phyloP scores from a whole-genome alignment of 2,329 filamentous ascomycete genomes.

The Phyllosticta citriasiana region DNA sequence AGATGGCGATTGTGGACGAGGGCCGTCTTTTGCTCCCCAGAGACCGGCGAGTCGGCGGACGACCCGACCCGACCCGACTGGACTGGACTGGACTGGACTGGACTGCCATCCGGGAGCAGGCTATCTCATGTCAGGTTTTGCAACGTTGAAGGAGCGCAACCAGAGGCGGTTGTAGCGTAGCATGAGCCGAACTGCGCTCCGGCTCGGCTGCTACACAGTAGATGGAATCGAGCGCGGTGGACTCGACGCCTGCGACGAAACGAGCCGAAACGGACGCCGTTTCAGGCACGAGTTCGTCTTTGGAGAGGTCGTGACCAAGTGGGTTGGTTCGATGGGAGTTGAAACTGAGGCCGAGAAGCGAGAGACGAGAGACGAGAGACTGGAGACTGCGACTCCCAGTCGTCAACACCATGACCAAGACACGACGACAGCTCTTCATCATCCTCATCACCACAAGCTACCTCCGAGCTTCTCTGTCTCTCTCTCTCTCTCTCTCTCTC shows the following conservation, averaged over 20 bases:
- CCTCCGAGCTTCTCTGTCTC: not conserved
- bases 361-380: not conserved
- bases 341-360: conserved; percentile 7
- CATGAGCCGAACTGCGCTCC: conserved; percentile 8
- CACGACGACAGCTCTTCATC: not conserved
- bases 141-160: conserved; percentile 3
- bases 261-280: conserved; percentile 9
- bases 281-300: not conserved
- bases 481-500: not conserved
- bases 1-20: not conserved
- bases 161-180: conserved; percentile 8
- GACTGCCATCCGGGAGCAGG: not conserved
- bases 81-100: too few species aligned
- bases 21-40: not conserved
- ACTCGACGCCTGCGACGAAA: not conserved
- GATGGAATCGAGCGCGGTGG: not conserved
- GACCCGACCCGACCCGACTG: not conserved
- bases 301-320: not conserved
- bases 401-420: not conserved
- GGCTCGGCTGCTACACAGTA: not conserved
- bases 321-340: conserved; percentile 6
- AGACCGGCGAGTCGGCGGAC: not conserved
- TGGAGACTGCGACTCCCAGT: not conserved
- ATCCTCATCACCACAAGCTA: not conserved
- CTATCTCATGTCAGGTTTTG: conserved; percentile 3